These are phyloP conservation scores for Talaromyces sp. DNA, from an alignment of 2,329 filamentous ascomycete species.

Conservation along the genomic window DNA sequence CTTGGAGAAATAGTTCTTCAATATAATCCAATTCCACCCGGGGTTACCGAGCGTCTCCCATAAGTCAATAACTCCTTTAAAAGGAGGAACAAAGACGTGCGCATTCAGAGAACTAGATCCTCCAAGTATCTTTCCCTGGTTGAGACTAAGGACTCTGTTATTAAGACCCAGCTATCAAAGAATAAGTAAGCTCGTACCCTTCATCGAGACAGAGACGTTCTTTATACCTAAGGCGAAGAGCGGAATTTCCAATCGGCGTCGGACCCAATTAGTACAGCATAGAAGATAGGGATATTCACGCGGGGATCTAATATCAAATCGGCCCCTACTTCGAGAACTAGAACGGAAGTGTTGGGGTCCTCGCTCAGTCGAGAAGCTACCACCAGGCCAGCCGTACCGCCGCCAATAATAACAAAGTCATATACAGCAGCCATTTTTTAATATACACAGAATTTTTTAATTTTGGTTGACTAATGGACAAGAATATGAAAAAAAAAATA, in stretches of 20 bases:
- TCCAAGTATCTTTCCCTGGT: neutral
- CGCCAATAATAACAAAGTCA: constrained; percentile 2
- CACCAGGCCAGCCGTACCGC: neutral
- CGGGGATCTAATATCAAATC: neutral
- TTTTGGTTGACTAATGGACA: neutral
- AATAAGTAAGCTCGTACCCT: neutral
- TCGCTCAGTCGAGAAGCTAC: constrained; percentile 3
- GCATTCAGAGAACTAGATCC: neutral
- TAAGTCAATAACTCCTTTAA: neutral
- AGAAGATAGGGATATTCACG: neutral
- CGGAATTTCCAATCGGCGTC: constrained; percentile 1
- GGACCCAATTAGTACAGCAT: neutral
- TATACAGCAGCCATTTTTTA: neutral
- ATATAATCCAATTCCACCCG: neutral
- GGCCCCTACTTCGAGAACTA: constrained; percentile 2
- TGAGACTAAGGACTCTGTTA: neutral
- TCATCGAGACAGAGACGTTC: neutral
- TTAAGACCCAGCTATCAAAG: neutral
- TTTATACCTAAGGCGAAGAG: constrained; percentile 1
- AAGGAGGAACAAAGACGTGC: neutral
- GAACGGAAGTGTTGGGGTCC: neutral
- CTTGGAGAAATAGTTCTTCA: neutral
- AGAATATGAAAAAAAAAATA: neutral
- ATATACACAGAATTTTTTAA: neutral
- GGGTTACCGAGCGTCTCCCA: constrained; percentile 2